Percentiles rank a stretch among this genome's conserved stretches.
Conservation (phyloP, 495 filamentous ascomycete genomes). For the Hyaloscypha bicolor region DNA sequence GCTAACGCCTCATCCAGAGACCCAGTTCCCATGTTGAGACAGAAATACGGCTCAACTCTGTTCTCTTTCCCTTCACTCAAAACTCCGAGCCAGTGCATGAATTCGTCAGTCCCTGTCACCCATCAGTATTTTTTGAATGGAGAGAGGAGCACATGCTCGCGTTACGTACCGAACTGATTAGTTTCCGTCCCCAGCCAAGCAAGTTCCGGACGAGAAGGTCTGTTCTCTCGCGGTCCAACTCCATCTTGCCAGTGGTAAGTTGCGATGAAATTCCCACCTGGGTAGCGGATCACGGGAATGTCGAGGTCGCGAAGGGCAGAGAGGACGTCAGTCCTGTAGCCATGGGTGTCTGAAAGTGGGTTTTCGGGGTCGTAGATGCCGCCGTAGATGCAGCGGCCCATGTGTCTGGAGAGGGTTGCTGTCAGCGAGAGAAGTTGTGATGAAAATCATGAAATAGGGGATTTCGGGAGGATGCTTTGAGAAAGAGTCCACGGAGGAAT, state of each 20-base stretch:
- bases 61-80: constrained; percentile 45
- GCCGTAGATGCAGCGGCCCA: constrained; percentile 84
- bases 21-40: constrained; percentile 76
- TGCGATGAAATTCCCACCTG: constrained; percentile 78
- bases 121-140: background rate
- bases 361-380: constrained; percentile 79
- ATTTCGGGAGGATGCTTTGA: too few relatives aligned
- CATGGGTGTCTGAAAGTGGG: constrained; percentile 69
- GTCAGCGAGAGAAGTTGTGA: background rate
- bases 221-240: constrained; percentile 66
- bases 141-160: background rate
- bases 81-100: constrained; percentile 74
- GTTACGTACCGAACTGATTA: constrained; percentile 60
- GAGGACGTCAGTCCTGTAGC: constrained; percentile 76
- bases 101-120: constrained; percentile 65
- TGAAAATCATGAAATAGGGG: too few relatives aligned
- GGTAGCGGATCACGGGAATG: constrained; percentile 75
- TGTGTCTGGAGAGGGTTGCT: constrained; percentile 54
- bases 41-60: constrained; percentile 70
- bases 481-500: background rate
- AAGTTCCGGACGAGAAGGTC: constrained; percentile 69
- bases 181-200: constrained; percentile 75
- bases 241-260: constrained; percentile 86
- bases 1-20: constrained; percentile 75
- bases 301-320: constrained; percentile 68